These are phyloP conservation scores for Phytophthora sp. DNA, from an alignment of 352 stramenopile species.

Conservation along the genomic window DNA sequence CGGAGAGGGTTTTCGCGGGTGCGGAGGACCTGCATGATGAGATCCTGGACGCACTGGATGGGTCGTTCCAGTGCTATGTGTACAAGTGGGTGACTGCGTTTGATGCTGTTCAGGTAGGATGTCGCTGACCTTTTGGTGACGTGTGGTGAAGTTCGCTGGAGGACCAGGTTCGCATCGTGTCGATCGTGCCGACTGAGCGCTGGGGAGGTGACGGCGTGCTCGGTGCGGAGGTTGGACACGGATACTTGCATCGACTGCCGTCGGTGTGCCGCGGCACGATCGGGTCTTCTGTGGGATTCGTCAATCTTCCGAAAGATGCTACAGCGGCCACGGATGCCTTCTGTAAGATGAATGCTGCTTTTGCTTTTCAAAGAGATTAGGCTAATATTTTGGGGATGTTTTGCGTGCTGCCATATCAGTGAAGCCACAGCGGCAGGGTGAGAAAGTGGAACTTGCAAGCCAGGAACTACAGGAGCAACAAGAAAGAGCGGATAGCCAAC, in stretches of 20 bases:
- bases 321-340: constrained; percentile 81
- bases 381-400: background rate
- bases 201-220: constrained; percentile 94
- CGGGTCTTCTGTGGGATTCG: constrained; percentile 80
- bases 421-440: constrained; percentile 25
- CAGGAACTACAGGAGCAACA: constrained; percentile 2
- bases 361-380: background rate
- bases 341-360: constrained; percentile 43
- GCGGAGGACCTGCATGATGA: constrained; percentile 91
- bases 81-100: constrained; percentile 87
- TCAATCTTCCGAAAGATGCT: constrained; percentile 72
- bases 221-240: constrained; percentile 94
- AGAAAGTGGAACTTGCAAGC: constrained; percentile 1
- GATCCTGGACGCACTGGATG: constrained; percentile 89
- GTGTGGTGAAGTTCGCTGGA: constrained; percentile 48
- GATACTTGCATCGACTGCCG: constrained; percentile 96
- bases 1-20: constrained; percentile 86
- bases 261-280: constrained; percentile 54
- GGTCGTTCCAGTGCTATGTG: constrained; percentile 97
- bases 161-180: constrained; percentile 94
- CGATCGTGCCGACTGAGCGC: constrained; percentile 73
- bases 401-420: constrained; percentile 27
- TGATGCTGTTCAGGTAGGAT: background rate
- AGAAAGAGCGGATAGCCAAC: no score
- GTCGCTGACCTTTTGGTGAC: background rate